A percentile compares a stretch with the other conserved stretches of the same genome.
phyloP scores from a whole-genome alignment of 2,329 filamentous ascomycete species.

The Trichoderma citrinoviride region DNA sequence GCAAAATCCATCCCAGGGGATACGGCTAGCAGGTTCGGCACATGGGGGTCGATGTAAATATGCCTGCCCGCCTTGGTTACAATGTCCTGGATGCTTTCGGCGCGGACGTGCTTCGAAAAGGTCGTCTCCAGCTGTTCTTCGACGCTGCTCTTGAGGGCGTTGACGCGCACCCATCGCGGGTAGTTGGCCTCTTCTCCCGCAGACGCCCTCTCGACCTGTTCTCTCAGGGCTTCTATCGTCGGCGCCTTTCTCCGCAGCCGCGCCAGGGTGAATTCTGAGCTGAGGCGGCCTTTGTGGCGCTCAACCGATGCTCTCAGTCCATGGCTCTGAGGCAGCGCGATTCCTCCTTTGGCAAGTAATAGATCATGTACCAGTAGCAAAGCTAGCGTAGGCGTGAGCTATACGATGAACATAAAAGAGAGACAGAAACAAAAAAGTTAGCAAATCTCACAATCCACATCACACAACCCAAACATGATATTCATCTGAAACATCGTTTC shows the following conservation, averaged over 20 bases:
- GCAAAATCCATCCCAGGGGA: conserved; percentile 70
- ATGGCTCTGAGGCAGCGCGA: conserved; percentile 77
- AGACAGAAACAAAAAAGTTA: neutral
- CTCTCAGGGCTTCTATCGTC: conserved; percentile 64
- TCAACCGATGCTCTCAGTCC: conserved; percentile 73
- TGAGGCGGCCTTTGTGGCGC: conserved; percentile 76
- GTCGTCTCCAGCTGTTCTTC: conserved; percentile 71
- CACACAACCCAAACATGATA: neutral
- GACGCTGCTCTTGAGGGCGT: conserved; percentile 70
- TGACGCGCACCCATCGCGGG: conserved; percentile 91
- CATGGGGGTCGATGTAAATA: conserved; percentile 72
- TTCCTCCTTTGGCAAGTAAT: conserved; percentile 74
- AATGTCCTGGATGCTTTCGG: conserved; percentile 56
- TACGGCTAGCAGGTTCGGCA: conserved; percentile 80
- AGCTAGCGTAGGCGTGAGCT: conserved; percentile 79
- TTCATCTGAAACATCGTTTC: neutral
- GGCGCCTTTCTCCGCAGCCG: conserved; percentile 69
- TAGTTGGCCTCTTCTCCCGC: conserved; percentile 56
- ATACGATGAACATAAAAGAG: neutral
- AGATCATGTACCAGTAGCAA: conserved; percentile 85
- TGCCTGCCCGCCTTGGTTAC: conserved; percentile 46
- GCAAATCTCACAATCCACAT: neutral
- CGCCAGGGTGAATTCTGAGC: conserved; percentile 77
- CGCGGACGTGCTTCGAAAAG: conserved; percentile 62
- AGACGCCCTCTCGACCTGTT: conserved; percentile 52